Evolutionary conservation across 2,329 filamentous ascomycete genomes (phyloP).

Genomic region (Aspergillus pseudoviridinutans): DNA sequence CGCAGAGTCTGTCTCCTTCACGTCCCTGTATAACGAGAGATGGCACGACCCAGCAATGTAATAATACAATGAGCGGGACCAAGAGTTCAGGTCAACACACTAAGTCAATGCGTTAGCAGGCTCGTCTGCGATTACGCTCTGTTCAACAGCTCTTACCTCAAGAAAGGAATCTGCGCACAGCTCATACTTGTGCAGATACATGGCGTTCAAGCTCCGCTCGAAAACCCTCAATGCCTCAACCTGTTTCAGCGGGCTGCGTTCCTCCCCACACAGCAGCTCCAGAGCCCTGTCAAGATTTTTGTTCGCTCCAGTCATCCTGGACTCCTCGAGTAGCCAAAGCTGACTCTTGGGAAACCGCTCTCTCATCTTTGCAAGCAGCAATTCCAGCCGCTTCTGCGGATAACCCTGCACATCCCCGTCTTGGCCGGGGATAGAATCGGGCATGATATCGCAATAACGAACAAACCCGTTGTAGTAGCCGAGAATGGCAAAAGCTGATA

Average conservation of each 20-base stretch:
- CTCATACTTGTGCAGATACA: constrained; percentile 75
- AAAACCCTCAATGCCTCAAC: constrained; percentile 81
- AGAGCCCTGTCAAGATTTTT: constrained; percentile 65
- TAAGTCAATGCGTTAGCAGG: constrained; percentile 22
- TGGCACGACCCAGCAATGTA: constrained; percentile 79
- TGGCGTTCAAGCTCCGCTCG: constrained; percentile 71
- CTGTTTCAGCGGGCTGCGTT: constrained; percentile 75
- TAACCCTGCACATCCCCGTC: constrained; percentile 64
- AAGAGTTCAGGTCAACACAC: constrained; percentile 78
- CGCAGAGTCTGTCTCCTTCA: constrained; percentile 22
- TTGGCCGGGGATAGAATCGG: constrained; percentile 41
- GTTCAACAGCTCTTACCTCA: constrained; percentile 37
- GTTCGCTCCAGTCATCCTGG: constrained; percentile 67
- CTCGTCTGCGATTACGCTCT: neutral
- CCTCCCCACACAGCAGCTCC: constrained; percentile 56
- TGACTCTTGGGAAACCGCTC: constrained; percentile 73
- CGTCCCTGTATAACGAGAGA: constrained; percentile 71
- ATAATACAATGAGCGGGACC: constrained; percentile 86
- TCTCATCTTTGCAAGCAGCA: constrained; percentile 70
- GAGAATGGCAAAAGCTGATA: constrained; percentile 75
- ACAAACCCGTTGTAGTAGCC: constrained; percentile 86
- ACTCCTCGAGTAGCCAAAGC: constrained; percentile 86
- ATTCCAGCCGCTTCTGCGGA: constrained; percentile 63
- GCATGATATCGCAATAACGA: constrained; percentile 82
- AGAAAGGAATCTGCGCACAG: constrained; percentile 72